A percentile compares a stretch with the other conserved stretches of the same genome.
Conservation (phyloP, 352 stramenopile genomes). For the Globisporangium lucens region DNA sequence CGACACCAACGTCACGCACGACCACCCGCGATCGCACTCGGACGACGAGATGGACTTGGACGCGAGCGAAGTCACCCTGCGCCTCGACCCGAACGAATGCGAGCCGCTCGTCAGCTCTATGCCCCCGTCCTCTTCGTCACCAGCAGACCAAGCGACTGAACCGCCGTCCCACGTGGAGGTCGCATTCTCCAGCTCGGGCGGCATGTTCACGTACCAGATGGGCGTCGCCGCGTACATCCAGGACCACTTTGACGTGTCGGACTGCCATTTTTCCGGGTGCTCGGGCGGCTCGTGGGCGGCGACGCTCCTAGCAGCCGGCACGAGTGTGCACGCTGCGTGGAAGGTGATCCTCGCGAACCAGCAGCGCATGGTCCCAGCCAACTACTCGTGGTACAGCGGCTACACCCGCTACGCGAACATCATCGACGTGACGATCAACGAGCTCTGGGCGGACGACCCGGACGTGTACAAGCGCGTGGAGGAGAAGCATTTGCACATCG, state of each 20-base stretch:
- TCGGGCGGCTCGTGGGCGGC: conserved; percentile 41
- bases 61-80: conserved; percentile 6
- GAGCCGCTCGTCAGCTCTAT: not conserved
- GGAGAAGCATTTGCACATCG: conserved; percentile 43
- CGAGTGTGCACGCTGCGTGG: conserved; percentile 38
- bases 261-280: conserved; percentile 40
- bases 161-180: conserved; percentile 42
- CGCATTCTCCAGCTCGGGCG: conserved; percentile 62
- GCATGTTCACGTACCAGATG: conserved; percentile 76
- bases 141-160: not conserved
- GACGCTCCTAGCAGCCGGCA: conserved; percentile 47
- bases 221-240: conserved; percentile 65
- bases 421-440: conserved; percentile 44
- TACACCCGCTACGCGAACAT: conserved; percentile 61
- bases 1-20: not conserved
- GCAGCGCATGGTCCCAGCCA: conserved; percentile 30
- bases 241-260: conserved; percentile 50
- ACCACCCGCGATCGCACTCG: conserved; percentile 1
- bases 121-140: not conserved
- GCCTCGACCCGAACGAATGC: not conserved
- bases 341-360: conserved; percentile 53
- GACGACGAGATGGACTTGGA: not conserved
- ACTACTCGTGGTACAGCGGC: conserved; percentile 58
- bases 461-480: conserved; percentile 46
- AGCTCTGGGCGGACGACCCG: conserved; percentile 51